Base-by-base conservation (phyloP, 208 protist genomes). In the Porcisia hertigi region DNA sequence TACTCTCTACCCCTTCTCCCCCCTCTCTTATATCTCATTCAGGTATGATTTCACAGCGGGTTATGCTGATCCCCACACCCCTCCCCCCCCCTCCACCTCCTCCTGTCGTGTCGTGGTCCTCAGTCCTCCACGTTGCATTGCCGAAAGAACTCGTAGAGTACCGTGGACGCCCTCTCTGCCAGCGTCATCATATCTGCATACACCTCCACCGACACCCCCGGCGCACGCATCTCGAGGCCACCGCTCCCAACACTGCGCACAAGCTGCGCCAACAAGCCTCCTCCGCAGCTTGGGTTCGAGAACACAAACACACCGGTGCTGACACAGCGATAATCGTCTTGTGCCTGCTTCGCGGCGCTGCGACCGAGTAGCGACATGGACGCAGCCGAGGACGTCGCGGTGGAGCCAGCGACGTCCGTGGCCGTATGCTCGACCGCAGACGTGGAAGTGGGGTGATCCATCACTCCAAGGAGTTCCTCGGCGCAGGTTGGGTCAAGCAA, bases 81-180 rank as follows among this genome's bases (percentile, higher is more conserved):
- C n/a, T n/a, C n/a, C n/a, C 0, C 62, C 62, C 8, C 36, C 62
- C n/a, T 34, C 64, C 65, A 70, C 43, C 2, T 11, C 45, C 36
- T 55, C 36, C 25, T 39, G 72, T 47, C 64, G 52, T 41, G 30
- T 76, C 58, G 6, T 36, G 62, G 41, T 69, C 36, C 3, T 66
- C 84, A 79, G 60, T 79, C 83, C 25, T 87, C 83, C 25, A 90
- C 88, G 70, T 88, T 92, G 70, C 89, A 95, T 58, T 92, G 87
- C 2, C 89, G 83, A 60, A 97, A 94, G 71, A 95, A 92, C 4
- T 86, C 75, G 79, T 95, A 95, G 9, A 97, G 54, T n/a, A 87
- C 75, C 9, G 18, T 71, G 23, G 88, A 82, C 2, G 89, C 93
- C 23, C 83, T 73, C 71, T 88, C 88, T 36, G 87, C 93, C n/a